Percentiles rank a stretch among this genome's conserved stretches.
These are phyloP conservation scores for Quercus tomentella DNA, from an alignment of 331 rosid species.

Conservation along the genomic window DNA sequence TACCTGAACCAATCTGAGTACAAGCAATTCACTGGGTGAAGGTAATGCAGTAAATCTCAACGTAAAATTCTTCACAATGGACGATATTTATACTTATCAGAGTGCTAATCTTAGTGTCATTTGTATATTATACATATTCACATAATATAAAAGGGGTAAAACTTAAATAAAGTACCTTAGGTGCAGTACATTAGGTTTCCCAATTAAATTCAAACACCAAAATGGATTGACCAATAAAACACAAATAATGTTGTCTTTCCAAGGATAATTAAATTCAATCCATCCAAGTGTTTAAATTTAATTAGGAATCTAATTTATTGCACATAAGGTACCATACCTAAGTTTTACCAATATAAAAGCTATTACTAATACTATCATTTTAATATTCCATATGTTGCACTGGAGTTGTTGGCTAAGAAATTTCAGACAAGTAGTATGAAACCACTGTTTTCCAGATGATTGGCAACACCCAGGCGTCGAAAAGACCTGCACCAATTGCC, in stretches of 20 bases:
- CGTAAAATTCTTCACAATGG: not conserved
- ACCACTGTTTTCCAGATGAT: not conserved
- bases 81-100: not conserved
- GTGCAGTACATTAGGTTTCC: no score
- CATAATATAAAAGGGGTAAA: no score
- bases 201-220: no score
- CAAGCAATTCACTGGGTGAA: slow-evolving; percentile 24
- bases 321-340: no score
- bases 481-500: not conserved
- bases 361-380: not conserved
- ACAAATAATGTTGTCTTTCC: no score
- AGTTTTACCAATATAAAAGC: not conserved
- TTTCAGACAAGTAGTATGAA: not conserved
- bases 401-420: not conserved
- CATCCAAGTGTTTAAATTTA: no score
- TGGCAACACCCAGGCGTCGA: not conserved
- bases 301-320: no score
- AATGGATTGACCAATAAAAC: no score
- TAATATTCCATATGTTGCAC: not conserved
- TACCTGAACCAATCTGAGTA: slow-evolving; percentile 95
- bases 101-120: slow-evolving; percentile 5
- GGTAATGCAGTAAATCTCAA: not conserved
- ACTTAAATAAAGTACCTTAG: no score
- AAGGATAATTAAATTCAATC: no score
- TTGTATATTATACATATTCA: not conserved